Percentiles rank a stretch among this genome's conserved stretches.
Conservation (phyloP, 2,329 filamentous ascomycete genomes). For the Stachybotrys elegans region DNA sequence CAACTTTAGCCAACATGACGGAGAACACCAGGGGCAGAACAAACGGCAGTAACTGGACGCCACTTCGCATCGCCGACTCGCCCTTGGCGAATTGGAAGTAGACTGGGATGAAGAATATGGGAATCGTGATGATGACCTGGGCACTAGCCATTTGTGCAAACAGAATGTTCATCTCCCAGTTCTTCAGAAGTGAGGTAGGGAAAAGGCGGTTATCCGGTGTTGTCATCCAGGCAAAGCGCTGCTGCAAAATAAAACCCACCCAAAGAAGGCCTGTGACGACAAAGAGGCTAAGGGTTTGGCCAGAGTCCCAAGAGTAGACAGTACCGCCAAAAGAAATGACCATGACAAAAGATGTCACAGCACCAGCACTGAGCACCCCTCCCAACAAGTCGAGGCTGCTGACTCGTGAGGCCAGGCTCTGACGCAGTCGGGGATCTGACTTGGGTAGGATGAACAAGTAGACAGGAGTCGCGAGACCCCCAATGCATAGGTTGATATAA, state of each 20-base stretch:
- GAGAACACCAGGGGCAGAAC: too few relatives aligned
- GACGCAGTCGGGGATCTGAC: background rate
- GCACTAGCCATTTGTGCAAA: background rate
- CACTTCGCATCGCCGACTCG: too few relatives aligned
- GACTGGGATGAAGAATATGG: conserved; percentile 25
- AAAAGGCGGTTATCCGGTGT: conserved; percentile 2
- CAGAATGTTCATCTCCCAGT: background rate
- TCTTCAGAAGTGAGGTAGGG: background rate
- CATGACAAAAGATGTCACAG: conserved; percentile 34
- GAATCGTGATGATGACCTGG: conserved; percentile 13
- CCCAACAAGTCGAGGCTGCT: conserved; percentile 35
- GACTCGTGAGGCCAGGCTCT: background rate
- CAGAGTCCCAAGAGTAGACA: conserved; percentile 37
- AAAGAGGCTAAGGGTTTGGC: conserved; percentile 37
- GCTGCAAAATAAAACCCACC: conserved; percentile 23
- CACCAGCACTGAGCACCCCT: conserved; percentile 31
- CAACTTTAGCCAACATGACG: too few relatives aligned
- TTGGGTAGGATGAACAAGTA: background rate
- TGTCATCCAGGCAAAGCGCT: conserved; percentile 18
- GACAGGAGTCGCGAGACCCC: background rate
- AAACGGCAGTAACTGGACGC: too few relatives aligned
- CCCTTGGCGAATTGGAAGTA: conserved; percentile 1
- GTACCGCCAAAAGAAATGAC: conserved; percentile 43
- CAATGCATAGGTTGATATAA: background rate
- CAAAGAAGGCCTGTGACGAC: conserved; percentile 32